Conservation (phyloP, 768 basidiomycete genomes). For the Terana coerulea region DNA sequence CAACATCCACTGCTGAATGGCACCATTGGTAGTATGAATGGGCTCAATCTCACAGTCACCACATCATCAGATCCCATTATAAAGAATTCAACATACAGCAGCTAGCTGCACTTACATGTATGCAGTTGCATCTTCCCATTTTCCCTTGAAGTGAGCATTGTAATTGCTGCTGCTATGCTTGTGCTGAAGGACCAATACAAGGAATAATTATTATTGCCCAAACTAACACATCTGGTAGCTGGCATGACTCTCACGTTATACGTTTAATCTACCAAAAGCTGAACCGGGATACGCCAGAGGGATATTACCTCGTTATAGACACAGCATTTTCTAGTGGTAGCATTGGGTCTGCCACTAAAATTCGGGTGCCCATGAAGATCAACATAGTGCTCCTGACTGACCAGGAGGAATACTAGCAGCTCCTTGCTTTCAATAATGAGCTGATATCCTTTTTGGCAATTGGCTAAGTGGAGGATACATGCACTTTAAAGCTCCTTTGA, state of each 20-base stretch:
- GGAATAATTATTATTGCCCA: conserved; percentile 32
- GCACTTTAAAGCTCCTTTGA: conserved; percentile 44
- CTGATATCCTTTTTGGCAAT: conserved; percentile 43
- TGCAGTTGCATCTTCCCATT: conserved; percentile 38
- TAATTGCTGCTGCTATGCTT: no score
- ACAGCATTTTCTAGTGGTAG: conserved; percentile 42
- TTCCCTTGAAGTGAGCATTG: conserved; percentile 9
- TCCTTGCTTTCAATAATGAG: conserved; percentile 31
- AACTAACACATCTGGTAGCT: conserved; percentile 43
- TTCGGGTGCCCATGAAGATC: conserved; percentile 37
- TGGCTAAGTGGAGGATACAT: conserved; percentile 50
- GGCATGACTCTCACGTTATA: conserved; percentile 45
- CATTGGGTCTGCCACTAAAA: conserved; percentile 27
- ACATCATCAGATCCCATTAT: conserved; percentile 32
- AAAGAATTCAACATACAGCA: conserved; percentile 45
- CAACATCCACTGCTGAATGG: not conserved
- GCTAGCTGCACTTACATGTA: conserved; percentile 39
- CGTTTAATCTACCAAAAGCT: conserved; percentile 36
- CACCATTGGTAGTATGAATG: conserved; percentile 5
- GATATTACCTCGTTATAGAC: conserved; percentile 41
- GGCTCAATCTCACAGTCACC: conserved; percentile 10
- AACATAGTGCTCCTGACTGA: conserved; percentile 19
- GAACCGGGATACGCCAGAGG: conserved; percentile 30
- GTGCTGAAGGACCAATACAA: no score
- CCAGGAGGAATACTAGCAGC: conserved; percentile 18